Base-by-base conservation (phyloP, 1,284 basidiomycete genomes). In the Coniophora puteana region DNA sequence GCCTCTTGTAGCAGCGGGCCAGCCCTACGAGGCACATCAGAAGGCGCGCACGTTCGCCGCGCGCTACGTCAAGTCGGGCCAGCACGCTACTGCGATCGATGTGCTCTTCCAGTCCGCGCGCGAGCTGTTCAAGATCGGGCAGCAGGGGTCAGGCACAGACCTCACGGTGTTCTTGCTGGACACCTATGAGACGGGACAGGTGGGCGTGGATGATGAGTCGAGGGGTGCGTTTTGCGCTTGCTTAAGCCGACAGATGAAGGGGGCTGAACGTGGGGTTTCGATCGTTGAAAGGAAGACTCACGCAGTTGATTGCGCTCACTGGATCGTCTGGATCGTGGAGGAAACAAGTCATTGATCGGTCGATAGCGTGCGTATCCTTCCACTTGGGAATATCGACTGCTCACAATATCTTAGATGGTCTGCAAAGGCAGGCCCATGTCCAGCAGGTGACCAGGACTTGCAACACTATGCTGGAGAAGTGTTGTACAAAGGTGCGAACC, bases 31-130 rank as follows among this genome's bases (percentile, higher is more conserved):
- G 53, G 93, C 92, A 0, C 93, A 96, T 54, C 93, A 96, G 62
- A 95, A 95, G 67, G 89, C 92, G 20, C 81, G 93, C 23, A 96
- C 93, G 20, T 94, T 93, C 49, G 91, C 91, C 5, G 84, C 92
- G 10, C 78, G 93, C 53, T 90, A 95, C 59, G 68, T 72, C 38
- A 86, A 89, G 62, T 81, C 89, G 4, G 74, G 73, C 2, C 83
- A 92, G 51, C 81, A 83, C 57, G 82, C 85, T 51, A 83, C 82
- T 11, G 91, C 91, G 12, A 83, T 91, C 62, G 86, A 93, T 61
- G 86, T 96, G 8, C 76, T 95, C 38, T 93, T 93, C 63, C 85
- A 90, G 52, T 83, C 81, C 28, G 81, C 90, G 2, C 74, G 84
- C 36, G 89, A 91, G 59, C 69, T 97, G 36, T 70, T 95, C 50